Base-by-base conservation (phyloP, 148 eudicot species). In the Chenopodium formosanum region DNA sequence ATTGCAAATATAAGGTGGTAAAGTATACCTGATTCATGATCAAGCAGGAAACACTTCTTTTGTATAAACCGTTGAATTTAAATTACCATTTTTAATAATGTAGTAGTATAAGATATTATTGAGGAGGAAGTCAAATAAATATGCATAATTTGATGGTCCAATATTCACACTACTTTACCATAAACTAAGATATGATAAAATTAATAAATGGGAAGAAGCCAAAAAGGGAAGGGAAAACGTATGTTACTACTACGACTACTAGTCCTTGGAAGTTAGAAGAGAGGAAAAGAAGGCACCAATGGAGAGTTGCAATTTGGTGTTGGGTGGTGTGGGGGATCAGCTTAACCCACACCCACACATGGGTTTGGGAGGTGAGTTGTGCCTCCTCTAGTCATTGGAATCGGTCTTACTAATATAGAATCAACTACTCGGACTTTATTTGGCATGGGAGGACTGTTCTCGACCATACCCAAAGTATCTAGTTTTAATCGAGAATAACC, bases 291-390 rank as follows among this genome's bases (percentile, higher is more conserved):
- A 67, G 37, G 70, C 13, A 74, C 46, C 74, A 66, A 67, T 78
- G 72, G 68, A 48, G 1, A 67, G 31, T 23, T 78, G 31, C 81
- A 68, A 52, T n/a, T 69, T 79, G 70, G 77, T 79, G 47, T 50
- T 68, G 74, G 32, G 4, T 70, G 48, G 16, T 52, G 80, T 64
- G 67, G 34, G 75, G 56, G 75, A 70, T 79, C 75, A 79, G 66
- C 74, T 79, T 64, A 52, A 37, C 44, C 44, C 44, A 37, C 44
- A 37, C 44, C 62, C 81, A 69, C 50, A 70, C 25, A 69, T 70
- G 75, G 81, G 70, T 23, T 20, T 53, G 20, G 48, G 32, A 64
- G 70, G 79, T 64, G 44, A 37, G 44, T 37, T 37, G 79, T 37
- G 79, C 52, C 56, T 77, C 16, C 70, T 67, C 17, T 25, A 67